phyloP scores from a whole-genome alignment of 2,329 filamentous ascomycete species.

The Sarocladium kiliense region DNA sequence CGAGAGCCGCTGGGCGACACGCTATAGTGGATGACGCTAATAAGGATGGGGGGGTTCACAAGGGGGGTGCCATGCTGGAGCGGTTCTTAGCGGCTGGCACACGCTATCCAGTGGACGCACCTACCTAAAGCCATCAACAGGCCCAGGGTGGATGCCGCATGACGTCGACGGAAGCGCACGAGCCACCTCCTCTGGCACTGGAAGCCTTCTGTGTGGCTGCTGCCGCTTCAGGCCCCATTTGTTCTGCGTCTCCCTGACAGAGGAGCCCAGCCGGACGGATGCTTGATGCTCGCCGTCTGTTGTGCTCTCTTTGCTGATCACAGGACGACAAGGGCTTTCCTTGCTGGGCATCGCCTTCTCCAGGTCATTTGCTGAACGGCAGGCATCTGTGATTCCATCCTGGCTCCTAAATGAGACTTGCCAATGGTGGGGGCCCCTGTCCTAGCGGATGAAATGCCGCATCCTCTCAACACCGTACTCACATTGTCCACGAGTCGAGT shows the following conservation, averaged over 20 bases:
- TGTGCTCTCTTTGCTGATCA: too few relatives aligned
- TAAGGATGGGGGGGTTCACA: not conserved
- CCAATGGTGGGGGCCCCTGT: not conserved
- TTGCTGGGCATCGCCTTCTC: too few relatives aligned
- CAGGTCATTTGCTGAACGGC: not conserved
- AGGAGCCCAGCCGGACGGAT: not conserved
- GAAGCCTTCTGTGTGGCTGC: not conserved
- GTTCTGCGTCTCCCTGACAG: conserved; percentile 3
- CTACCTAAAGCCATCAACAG: not conserved
- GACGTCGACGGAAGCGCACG: conserved; percentile 2
- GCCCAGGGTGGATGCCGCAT: not conserved
- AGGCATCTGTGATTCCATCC: not conserved
- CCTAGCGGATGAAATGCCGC: conserved; percentile 7
- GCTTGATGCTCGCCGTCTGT: not conserved
- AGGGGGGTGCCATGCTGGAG: not conserved
- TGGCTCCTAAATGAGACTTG: not conserved
- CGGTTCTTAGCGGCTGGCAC: not conserved
- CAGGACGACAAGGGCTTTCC: too few relatives aligned
- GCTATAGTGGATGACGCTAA: conserved; percentile 2
- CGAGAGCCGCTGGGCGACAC: conserved; percentile 1
- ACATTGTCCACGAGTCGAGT: not conserved
- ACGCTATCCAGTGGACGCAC: not conserved
- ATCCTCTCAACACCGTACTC: not conserved
- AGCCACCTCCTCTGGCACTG: not conserved
- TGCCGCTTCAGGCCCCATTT: not conserved